A percentile compares a stretch with the other conserved stretches of the same genome.
Conservation (phyloP, 257 asterid genomes). For the Forsythia suspensa region DNA sequence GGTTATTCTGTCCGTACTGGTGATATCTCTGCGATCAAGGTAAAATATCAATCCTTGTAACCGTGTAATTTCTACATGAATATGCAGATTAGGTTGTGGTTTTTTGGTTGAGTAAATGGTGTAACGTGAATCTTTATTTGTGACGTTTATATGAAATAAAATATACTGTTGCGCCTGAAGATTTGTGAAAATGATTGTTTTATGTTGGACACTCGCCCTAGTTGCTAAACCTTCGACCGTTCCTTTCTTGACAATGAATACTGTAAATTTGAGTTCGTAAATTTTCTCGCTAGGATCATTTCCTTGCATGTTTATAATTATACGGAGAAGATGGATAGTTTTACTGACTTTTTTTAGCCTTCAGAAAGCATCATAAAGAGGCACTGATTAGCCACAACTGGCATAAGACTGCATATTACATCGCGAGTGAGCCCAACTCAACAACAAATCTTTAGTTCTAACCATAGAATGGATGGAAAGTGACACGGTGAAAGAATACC, state of each 20-base stretch:
- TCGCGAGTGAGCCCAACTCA: neutral
- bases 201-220: neutral
- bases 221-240: neutral
- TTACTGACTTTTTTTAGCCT: no score
- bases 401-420: neutral
- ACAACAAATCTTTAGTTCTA: neutral
- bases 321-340: no score
- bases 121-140: neutral
- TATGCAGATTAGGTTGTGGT: neutral
- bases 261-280: neutral
- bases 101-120: conserved; percentile 11
- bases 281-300: neutral
- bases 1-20: conserved; percentile 38
- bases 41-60: conserved; percentile 5
- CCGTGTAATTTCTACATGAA: neutral
- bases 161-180: neutral
- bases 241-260: neutral
- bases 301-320: no score
- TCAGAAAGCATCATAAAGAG: no score
- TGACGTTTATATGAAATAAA: neutral
- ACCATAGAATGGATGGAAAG: neutral
- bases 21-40: conserved; percentile 65
- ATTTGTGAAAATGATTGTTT: conserved; percentile 4
- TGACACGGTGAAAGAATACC: neutral
- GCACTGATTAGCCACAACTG: neutral